These are phyloP conservation scores for Fusarium brevicatenulatum DNA, from an alignment of 2,329 filamentous ascomycete species.

Conservation along the genomic window DNA sequence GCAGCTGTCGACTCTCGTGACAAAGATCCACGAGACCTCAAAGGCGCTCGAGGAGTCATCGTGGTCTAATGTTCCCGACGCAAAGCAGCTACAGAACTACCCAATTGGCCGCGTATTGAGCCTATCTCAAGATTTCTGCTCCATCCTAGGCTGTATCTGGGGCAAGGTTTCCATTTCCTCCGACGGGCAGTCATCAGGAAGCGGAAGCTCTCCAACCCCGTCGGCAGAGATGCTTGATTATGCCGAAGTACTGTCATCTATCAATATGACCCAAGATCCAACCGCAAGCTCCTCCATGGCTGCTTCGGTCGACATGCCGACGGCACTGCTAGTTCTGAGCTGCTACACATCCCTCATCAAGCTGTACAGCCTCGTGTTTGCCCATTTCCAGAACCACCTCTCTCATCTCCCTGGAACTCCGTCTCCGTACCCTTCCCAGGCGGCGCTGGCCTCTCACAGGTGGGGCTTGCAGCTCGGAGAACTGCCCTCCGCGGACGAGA, in stretches of 20 bases:
- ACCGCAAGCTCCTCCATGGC: neutral
- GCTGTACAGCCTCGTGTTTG: neutral
- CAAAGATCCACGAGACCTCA: neutral
- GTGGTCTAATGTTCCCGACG: neutral
- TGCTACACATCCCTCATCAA: slow-evolving; percentile 1
- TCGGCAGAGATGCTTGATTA: neutral
- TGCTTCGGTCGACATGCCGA: neutral
- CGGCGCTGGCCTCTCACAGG: neutral
- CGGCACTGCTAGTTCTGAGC: neutral
- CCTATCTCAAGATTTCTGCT: neutral
- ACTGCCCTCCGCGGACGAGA: slow-evolving; percentile 8
- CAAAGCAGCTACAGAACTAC: neutral
- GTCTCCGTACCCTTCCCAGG: neutral
- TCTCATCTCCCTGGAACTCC: neutral
- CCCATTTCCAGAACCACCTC: neutral
- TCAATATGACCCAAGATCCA: neutral
- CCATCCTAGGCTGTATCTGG: neutral
- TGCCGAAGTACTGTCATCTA: neutral
- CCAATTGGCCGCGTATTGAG: neutral
- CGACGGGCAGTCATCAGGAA: neutral
- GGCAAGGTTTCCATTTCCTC: neutral
- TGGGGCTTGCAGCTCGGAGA: slow-evolving; percentile 13
- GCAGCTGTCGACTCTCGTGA: neutral
- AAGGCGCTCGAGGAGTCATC: rapidly evolving
- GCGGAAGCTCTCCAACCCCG: neutral